phyloP scores from a whole-genome alignment of 306 rosid species.

The Fragaria nilgerrensis region DNA sequence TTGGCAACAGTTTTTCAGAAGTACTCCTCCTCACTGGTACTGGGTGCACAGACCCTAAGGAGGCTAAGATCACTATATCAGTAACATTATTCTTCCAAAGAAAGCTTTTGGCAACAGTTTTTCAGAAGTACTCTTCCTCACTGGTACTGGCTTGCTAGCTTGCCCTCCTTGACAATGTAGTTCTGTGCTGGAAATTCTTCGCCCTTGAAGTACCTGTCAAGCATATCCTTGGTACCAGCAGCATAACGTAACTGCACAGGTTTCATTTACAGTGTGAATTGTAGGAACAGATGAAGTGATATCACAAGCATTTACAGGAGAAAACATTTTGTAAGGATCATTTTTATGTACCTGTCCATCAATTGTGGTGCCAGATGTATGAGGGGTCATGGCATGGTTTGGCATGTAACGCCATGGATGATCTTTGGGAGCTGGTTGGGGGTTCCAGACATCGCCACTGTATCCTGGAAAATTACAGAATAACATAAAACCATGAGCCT shows the following conservation, averaged over 20 bases:
- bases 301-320: not conserved
- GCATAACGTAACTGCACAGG: constrained; percentile 72
- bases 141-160: constrained; percentile 83
- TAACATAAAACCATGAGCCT: constrained; percentile 5
- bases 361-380: constrained; percentile 90
- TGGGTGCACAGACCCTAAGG: constrained; percentile 31
- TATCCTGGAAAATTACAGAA: constrained; percentile 52
- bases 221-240: constrained; percentile 95
- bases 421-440: constrained; percentile 98
- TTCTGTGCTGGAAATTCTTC: constrained; percentile 81
- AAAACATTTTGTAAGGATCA: not conserved
- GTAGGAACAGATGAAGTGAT: constrained; percentile 11
- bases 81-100: not conserved
- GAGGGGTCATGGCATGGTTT: constrained; percentile 99
- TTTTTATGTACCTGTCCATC: constrained; percentile 73
- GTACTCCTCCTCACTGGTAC: constrained; percentile 40
- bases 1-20: not conserved
- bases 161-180: constrained; percentile 93
- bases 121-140: constrained; percentile 21
- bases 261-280: constrained; percentile 15
- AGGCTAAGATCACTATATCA: not conserved
- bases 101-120: not conserved
- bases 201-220: constrained; percentile 83
- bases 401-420: constrained; percentile 99
- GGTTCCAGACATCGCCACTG: constrained; percentile 93